Conservation (phyloP, 75 land plant species). For the Pinus taeda region DNA sequence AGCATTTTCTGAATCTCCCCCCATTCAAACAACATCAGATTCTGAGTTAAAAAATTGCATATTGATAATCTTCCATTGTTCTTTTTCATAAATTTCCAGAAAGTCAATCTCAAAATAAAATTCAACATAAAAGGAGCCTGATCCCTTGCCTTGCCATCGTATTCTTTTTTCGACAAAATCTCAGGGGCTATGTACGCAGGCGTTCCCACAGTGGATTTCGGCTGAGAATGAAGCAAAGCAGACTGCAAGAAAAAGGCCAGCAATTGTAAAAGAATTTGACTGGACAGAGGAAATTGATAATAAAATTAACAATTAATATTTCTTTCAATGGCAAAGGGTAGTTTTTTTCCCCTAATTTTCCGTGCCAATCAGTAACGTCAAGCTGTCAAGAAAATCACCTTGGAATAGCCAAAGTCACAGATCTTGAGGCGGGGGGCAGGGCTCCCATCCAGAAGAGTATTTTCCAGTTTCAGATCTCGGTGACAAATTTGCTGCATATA, state of each 20-base stretch:
- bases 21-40: background rate
- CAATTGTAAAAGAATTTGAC: background rate
- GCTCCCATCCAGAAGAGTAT: constrained; percentile 88
- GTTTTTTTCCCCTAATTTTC: background rate
- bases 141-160: constrained; percentile 81
- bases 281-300: background rate
- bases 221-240: constrained; percentile 85
- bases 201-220: constrained; percentile 93
- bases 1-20: background rate
- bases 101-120: background rate
- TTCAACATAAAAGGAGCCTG: background rate
- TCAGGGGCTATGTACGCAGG: constrained; percentile 96
- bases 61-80: background rate
- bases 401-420: constrained; percentile 96
- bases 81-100: background rate
- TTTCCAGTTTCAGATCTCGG: constrained; percentile 89
- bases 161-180: constrained; percentile 76
- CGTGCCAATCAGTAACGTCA: background rate
- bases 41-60: background rate
- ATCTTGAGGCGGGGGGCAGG: constrained; percentile 88
- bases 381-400: constrained; percentile 35
- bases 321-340: background rate
- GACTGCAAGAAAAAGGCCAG: constrained; percentile 46
- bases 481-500: constrained; percentile 89
- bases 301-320: background rate